Evolutionary conservation across 148 eudicot genomes (phyloP).

Genomic region (Fagopyrum esculentum): DNA sequence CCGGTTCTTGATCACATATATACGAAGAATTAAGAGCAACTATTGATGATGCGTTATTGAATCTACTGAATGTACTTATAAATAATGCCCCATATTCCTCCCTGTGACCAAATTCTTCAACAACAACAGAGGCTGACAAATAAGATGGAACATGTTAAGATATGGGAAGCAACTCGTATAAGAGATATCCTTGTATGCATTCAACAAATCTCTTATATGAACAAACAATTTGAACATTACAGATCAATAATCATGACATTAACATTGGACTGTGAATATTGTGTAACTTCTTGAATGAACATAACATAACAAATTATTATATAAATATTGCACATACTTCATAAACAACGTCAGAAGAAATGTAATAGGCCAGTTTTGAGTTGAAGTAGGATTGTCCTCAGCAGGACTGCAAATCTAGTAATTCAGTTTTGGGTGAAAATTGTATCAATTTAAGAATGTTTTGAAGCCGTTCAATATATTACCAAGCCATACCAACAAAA

Average conservation of each 20-base stretch:
- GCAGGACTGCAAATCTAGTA: neutral
- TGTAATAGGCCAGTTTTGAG: neutral
- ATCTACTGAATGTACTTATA: slow-evolving; percentile 77
- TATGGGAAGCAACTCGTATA: neutral
- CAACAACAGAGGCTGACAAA: slow-evolving; percentile 65
- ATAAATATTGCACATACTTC: neutral
- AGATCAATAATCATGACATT: neutral
- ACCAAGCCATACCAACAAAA: neutral
- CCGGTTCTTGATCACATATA: slow-evolving; percentile 98
- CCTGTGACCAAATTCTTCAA: slow-evolving; percentile 81
- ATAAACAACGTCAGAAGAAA: neutral
- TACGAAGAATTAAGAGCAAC: slow-evolving; percentile 87
- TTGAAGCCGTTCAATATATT: neutral
- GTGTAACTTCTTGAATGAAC: neutral
- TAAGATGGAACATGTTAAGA: slow-evolving; percentile 9
- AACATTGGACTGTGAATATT: neutral
- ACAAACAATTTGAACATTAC: neutral
- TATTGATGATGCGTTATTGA: slow-evolving; percentile 76
- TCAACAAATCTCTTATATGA: neutral
- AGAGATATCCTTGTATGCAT: neutral
- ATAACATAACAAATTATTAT: neutral
- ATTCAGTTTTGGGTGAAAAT: neutral
- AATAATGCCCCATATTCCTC: slow-evolving; percentile 83
- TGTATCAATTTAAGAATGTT: neutral
- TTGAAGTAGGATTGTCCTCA: neutral